Evolutionary conservation across 257 asterid genomes (phyloP), one percentile per base, ranked within the genome.

Genomic region (Petunia secreta): DNA sequence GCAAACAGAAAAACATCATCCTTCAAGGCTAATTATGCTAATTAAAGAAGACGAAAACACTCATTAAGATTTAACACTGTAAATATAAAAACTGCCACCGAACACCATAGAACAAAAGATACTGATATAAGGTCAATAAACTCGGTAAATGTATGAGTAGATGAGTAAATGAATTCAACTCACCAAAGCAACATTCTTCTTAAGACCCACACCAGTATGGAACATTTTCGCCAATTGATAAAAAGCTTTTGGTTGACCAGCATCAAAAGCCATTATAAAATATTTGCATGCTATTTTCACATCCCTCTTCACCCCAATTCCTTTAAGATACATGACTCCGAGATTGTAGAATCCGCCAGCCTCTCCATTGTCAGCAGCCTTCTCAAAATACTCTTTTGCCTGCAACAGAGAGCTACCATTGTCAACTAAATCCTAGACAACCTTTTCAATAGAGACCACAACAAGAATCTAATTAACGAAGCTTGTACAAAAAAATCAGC

Each of bases 221-320:
- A 96, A 92, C 99, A 94, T 96, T 89, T 94, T 96, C 50, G 98
- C 99, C 83, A 96, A 85, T 82, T 96, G 99, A 89, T 96, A 96
- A 83, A 89, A 92, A 38, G 99, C 97, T 89, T 96, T 96, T 75
- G 99, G 97, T 84, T 96, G 99, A 82, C 98, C 98, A 75, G 85
- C 87, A 89, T 92, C 92, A 79, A 90, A 91, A 78, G 99, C 99
- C 75, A 68, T 68, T 11, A 91, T 89, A 78, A 96, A 89, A 87
- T 87, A 86, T 84, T 89, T 91, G 62, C 89, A 83, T 14, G 98
- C 98, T 75, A 80, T 53, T 87, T 88, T 90, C 83, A 96, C 84
- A 85, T 96, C 98, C 79, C 97, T 90, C 89, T 94, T 94, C 85
- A 96, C 92, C 14, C 97, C 99, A 83, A 96, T 90, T 52, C 94